These are phyloP conservation scores for Barnettozyma botsteinii DNA, from an alignment of 805 yeast species.

Conservation along the genomic window DNA sequence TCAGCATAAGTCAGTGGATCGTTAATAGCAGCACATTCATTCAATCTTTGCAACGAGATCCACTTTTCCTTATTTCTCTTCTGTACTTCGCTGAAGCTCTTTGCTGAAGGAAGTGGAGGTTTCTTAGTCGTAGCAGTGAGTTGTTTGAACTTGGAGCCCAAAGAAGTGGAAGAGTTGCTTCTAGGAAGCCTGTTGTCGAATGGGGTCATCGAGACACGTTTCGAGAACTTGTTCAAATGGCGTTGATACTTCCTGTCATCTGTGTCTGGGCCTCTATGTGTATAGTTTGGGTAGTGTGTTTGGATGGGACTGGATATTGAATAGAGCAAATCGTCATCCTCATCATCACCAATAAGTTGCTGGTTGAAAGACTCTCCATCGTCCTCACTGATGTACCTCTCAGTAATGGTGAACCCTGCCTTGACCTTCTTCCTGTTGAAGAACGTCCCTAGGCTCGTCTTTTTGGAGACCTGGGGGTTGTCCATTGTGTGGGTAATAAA, in stretches of 20 bases:
- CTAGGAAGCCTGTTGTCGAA: slow-evolving; percentile 3
- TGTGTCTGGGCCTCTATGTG: neutral
- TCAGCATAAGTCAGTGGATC: slow-evolving; percentile 18
- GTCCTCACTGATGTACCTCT: neutral
- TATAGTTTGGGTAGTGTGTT: neutral
- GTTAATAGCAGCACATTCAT: slow-evolving; percentile 1
- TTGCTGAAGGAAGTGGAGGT: neutral
- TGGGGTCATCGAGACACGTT: slow-evolving; percentile 18
- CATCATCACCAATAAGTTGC: too few species aligned
- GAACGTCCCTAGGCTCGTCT: neutral
- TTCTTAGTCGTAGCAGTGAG: neutral
- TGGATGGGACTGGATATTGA: neutral
- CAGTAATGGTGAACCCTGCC: neutral
- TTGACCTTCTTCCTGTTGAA: slow-evolving; percentile 1
- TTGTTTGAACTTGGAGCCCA: neutral
- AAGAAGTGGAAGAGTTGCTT: slow-evolving; percentile 1
- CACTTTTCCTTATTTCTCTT: slow-evolving; percentile 18
- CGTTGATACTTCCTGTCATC: neutral
- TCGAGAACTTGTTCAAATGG: slow-evolving; percentile 7
- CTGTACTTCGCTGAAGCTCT: slow-evolving; percentile 8
- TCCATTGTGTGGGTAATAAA: slow-evolving; percentile 1
- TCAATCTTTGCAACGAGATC: slow-evolving; percentile 12
- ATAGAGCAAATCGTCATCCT: neutral
- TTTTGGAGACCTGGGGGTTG: neutral
- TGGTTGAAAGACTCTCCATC: too few species aligned